Percentiles rank a stretch among this genome's conserved stretches.
phyloP scores from a whole-genome alignment of 2,329 filamentous ascomycete genomes.

The Didymella pomorum region DNA sequence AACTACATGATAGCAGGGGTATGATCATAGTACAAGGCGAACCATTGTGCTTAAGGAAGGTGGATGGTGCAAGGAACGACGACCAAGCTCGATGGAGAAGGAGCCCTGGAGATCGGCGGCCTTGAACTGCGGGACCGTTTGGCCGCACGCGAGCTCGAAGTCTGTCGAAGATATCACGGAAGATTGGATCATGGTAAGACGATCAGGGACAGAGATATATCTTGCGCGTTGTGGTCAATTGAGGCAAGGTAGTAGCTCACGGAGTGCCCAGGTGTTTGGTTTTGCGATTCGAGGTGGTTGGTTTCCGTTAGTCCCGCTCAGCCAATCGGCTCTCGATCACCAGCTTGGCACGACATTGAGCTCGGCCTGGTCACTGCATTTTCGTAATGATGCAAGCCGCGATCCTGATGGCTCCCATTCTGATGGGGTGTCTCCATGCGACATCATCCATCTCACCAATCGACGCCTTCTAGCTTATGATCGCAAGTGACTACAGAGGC shows the following conservation, averaged over 20 bases:
- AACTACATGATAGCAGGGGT: constrained; percentile 25
- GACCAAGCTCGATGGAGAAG: constrained; percentile 39
- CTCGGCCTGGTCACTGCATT: constrained; percentile 2
- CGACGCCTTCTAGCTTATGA: neutral
- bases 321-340: constrained; percentile 13
- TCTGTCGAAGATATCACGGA: constrained; percentile 1
- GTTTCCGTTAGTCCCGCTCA: neutral
- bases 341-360: constrained; percentile 1
- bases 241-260: neutral
- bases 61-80: constrained; percentile 29
- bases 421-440: constrained; percentile 3
- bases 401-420: constrained; percentile 3
- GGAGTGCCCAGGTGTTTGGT: neutral
- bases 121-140: constrained; percentile 21
- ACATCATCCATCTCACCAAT: neutral
- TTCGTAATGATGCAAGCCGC: constrained; percentile 9
- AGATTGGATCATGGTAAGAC: no score
- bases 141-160: constrained; percentile 8
- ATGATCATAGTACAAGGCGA: constrained; percentile 22
- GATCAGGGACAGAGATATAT: neutral
- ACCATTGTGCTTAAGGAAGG: constrained; percentile 39
- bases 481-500: neutral
- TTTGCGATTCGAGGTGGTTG: constrained; percentile 1
- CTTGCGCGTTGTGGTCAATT: neutral
- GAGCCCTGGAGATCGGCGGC: constrained; percentile 33